phyloP scores from a whole-genome alignment of 2,329 filamentous ascomycete genomes.

The Epichloe sylvatica region DNA sequence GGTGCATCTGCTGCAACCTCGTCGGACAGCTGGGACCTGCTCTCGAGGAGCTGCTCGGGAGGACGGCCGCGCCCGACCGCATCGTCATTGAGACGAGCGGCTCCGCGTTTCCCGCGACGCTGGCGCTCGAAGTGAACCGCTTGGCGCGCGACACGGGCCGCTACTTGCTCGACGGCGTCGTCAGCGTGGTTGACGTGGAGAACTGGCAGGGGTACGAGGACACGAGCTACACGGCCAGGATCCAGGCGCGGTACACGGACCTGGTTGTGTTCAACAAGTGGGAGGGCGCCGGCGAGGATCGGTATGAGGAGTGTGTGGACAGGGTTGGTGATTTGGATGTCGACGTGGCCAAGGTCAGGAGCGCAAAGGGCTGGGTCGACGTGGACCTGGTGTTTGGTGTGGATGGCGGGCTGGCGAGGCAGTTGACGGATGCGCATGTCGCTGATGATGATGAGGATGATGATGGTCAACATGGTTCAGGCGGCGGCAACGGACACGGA shows the following conservation, averaged over 20 bases:
- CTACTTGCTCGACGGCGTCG: constrained; percentile 73
- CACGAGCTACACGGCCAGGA: constrained; percentile 72
- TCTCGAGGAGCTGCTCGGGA: constrained; percentile 61
- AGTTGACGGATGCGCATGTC: constrained; percentile 29
- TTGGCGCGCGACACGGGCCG: constrained; percentile 52
- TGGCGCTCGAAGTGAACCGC: constrained; percentile 82
- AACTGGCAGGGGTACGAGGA: constrained; percentile 92
- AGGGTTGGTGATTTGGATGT: constrained; percentile 68
- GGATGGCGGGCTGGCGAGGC: constrained; percentile 61
- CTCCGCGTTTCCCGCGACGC: constrained; percentile 72
- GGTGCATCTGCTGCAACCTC: constrained; percentile 97
- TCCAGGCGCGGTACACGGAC: constrained; percentile 84
- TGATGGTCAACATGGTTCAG: constrained; percentile 11
- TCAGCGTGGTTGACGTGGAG: constrained; percentile 84
- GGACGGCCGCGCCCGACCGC: constrained; percentile 50
- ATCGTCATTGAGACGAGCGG: constrained; percentile 92
- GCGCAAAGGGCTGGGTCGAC: constrained; percentile 62
- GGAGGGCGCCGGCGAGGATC: constrained; percentile 60
- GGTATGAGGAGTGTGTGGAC: constrained; percentile 66
- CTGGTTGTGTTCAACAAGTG: constrained; percentile 89
- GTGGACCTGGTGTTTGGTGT: constrained; percentile 74
- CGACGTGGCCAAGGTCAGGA: constrained; percentile 73
- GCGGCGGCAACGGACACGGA: constrained; percentile 14
- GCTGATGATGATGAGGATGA: constrained; percentile 9
- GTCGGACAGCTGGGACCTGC: constrained; percentile 80